phyloP scores from a whole-genome alignment of 805 yeast species.

The Candida pseudofarinosa region DNA sequence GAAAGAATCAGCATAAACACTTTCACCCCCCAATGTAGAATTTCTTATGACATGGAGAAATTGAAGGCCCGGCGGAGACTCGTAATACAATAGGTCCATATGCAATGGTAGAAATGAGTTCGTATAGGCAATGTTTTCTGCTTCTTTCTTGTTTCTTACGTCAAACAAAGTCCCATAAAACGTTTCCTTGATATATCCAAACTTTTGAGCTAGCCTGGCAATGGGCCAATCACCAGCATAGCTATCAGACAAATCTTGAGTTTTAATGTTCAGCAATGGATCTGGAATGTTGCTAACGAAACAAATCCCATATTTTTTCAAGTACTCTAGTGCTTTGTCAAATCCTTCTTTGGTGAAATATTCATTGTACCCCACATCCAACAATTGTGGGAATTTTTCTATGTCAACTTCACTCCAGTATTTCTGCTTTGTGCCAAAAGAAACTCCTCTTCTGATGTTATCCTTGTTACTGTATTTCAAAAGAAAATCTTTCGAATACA shows the following conservation, averaged over 20 bases:
- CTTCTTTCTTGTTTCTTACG: slow-evolving; percentile 46
- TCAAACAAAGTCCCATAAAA: slow-evolving; percentile 72
- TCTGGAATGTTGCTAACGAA: slow-evolving; percentile 53
- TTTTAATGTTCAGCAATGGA: slow-evolving; percentile 24
- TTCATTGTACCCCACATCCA: slow-evolving; percentile 33
- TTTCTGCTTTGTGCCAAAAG: slow-evolving; percentile 26
- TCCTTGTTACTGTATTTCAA: slow-evolving; percentile 22
- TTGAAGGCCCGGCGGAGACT: slow-evolving; percentile 79
- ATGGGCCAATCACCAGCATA: slow-evolving; percentile 41
- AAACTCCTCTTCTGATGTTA: slow-evolving; percentile 32
- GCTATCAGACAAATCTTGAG: slow-evolving; percentile 33
- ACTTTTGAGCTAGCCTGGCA: slow-evolving; percentile 39
- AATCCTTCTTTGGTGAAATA: slow-evolving; percentile 36
- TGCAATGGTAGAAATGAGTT: slow-evolving; percentile 63
- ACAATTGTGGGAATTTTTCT: slow-evolving; percentile 12
- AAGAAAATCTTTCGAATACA: slow-evolving; percentile 46
- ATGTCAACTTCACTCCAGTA: slow-evolving; percentile 39
- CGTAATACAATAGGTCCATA: slow-evolving; percentile 73
- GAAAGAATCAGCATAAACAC: slow-evolving; percentile 65
- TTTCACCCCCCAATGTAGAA: slow-evolving; percentile 62
- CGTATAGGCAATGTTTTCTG: slow-evolving; percentile 70
- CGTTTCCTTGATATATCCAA: slow-evolving; percentile 68
- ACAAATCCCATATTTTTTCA: slow-evolving; percentile 55
- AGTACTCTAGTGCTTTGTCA: slow-evolving; percentile 34
- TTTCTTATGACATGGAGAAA: slow-evolving; percentile 57